Base-by-base conservation (phyloP, 2,329 filamentous ascomycete species). In the Pseudocercospora vitis region DNA sequence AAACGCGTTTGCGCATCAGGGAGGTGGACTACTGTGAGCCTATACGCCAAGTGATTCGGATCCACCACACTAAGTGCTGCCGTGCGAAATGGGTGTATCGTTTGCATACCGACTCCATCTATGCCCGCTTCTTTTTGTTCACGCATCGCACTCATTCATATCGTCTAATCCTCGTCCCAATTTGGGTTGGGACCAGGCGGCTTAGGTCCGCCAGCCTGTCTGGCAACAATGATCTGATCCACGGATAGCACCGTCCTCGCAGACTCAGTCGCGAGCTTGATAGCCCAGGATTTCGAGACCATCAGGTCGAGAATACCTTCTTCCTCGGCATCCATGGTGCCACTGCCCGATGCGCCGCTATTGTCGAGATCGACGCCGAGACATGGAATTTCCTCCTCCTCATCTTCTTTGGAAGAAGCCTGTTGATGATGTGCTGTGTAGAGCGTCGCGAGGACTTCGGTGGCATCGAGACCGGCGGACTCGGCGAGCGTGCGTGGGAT, bases 141-240 rank as follows among this genome's bases (percentile, higher is more conserved):
- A 6, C 26, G 26, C 26, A 29, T 29, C 26, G 11, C n/a, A n/a
- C n/a, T n/a, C 32, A 35, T 8, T 18, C 32, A 18, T 35, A 8
- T 35, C 39, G 23, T 51, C 45, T 56, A 56, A 28, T 87, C 84
- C 67, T 86, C 82, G 71, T 87, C 84, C 84, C 84, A 86, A 68
- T 83, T 83, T 40, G 91, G 87, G 76, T 96, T 96, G 63, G 91
- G 94, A 42, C 88, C 91, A 24, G 94, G 94, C 52, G 92, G 92
- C 81, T 99, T 99, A 18, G 95, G 94, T 31, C 94, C 94, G 69
- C 94, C 94, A 44, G 95, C 94, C 77, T 97, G 94, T 76, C 92
- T 85, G 59, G 95, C 91, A 53, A 99, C 94, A 70, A 99, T 99
- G 70, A 99, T 99, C 77, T 99, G 95, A 74, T 99, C 94, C 32